phyloP scores from a whole-genome alignment of 495 filamentous ascomycete genomes.

The Neurospora sp. region DNA sequence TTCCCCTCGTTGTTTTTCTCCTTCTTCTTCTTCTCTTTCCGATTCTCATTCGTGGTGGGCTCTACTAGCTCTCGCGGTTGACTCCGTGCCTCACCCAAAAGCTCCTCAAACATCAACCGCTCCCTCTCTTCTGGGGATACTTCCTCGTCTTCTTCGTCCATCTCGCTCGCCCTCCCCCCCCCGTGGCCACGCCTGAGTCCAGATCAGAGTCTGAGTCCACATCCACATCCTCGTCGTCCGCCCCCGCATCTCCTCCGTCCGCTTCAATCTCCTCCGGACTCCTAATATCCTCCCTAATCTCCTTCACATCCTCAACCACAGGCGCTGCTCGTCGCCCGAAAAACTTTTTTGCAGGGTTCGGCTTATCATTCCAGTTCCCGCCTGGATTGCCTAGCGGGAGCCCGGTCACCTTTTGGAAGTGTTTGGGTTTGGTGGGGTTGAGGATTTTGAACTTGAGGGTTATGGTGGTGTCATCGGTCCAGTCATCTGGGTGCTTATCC shows the following conservation, averaged over 20 bases:
- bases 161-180: no score
- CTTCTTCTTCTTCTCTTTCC: neutral
- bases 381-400: neutral
- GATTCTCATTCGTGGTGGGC: neutral
- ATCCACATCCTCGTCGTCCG: neutral
- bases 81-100: neutral
- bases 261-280: neutral
- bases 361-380: neutral
- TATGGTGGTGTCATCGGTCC: neutral
- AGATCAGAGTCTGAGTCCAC: neutral
- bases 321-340: neutral
- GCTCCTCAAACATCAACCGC: neutral
- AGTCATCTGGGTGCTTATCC: neutral
- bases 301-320: neutral
- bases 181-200: neutral
- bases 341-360: neutral
- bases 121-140: neutral
- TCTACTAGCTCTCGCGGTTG: neutral
- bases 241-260: no score
- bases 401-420: neutral
- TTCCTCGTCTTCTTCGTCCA: neutral
- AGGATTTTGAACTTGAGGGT: neutral
- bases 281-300: neutral
- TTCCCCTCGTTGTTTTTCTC: neutral
- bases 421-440: neutral